A percentile compares a stretch with the other conserved stretches of the same genome.
phyloP scores from a whole-genome alignment of 176 grass and related monocot species.

The Pontederia crassipes region DNA sequence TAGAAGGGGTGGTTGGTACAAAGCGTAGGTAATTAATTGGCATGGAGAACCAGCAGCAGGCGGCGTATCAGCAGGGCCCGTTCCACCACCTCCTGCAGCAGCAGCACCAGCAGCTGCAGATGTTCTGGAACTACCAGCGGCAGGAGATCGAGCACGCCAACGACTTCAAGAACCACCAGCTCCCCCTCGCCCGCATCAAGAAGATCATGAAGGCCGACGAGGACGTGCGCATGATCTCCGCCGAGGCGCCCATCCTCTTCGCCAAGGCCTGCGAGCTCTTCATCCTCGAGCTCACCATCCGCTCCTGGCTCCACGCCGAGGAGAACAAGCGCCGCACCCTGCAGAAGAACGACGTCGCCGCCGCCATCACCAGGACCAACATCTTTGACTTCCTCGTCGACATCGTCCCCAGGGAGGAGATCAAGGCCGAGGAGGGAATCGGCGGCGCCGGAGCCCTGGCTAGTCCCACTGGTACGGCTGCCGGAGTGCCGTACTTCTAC shows the following conservation, averaged over 20 bases:
- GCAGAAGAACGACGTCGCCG: slow-evolving; percentile 26
- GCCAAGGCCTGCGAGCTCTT: slow-evolving; percentile 29
- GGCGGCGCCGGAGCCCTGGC: not conserved
- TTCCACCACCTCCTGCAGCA: slow-evolving; percentile 20
- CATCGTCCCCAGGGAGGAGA: slow-evolving; percentile 19
- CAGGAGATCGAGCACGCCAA: slow-evolving; percentile 25
- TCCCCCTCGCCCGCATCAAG: slow-evolving; percentile 25
- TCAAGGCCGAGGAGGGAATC: slow-evolving; percentile 1
- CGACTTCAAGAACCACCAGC: slow-evolving; percentile 34
- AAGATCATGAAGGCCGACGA: slow-evolving; percentile 35
- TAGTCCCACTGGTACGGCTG: not conserved
- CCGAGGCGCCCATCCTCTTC: slow-evolving; percentile 24
- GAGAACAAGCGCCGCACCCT: slow-evolving; percentile 28
- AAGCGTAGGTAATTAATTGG: not conserved
- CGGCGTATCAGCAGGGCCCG: not conserved
- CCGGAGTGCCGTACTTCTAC: slow-evolving; percentile 25
- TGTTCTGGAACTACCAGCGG: slow-evolving; percentile 32
- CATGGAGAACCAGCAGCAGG: slow-evolving; percentile 7
- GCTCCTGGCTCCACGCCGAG: slow-evolving; percentile 1
- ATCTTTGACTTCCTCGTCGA: slow-evolving; percentile 28
- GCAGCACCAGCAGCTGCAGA: slow-evolving; percentile 28
- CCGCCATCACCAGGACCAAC: slow-evolving; percentile 18
- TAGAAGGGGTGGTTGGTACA: not conserved
- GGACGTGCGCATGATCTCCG: slow-evolving; percentile 26
- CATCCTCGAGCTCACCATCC: slow-evolving; percentile 28